These are phyloP conservation scores for Quercus lobata DNA, from an alignment of 331 rosid genomes.

Conservation along the genomic window DNA sequence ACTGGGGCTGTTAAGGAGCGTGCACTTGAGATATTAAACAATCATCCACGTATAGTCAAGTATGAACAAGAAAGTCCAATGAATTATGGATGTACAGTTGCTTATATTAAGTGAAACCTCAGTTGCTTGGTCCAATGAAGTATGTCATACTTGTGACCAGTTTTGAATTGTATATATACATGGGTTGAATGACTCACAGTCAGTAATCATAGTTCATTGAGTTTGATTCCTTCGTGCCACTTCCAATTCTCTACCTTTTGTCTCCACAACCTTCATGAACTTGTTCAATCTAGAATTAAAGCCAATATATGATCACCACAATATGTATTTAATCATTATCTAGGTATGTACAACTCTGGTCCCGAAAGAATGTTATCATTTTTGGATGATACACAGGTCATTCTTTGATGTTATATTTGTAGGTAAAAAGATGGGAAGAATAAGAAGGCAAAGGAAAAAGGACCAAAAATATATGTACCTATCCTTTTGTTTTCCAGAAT, in stretches of 20 bases:
- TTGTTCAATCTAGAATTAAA: not conserved
- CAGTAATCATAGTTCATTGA: not conserved
- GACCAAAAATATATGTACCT: not conserved
- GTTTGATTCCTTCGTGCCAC: not conserved
- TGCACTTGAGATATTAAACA: constrained; percentile 53
- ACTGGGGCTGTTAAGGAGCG: constrained; percentile 77
- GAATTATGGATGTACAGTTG: constrained; percentile 93
- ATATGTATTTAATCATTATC: too few species aligned
- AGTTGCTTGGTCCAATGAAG: constrained; percentile 6
- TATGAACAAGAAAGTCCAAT: constrained; percentile 67
- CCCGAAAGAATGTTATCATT: too few species aligned
- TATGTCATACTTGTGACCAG: constrained; percentile 3
- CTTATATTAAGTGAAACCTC: constrained; percentile 58
- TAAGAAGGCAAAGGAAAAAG: not conserved
- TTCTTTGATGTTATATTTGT: too few species aligned
- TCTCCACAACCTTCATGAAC: not conserved
- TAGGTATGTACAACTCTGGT: too few species aligned
- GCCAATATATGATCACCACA: too few species aligned
- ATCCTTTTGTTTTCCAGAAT: not conserved
- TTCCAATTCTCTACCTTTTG: not conserved
- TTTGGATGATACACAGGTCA: too few species aligned
- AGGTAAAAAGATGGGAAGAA: too few species aligned
- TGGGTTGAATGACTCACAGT: not conserved
- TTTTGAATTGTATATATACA: not conserved
- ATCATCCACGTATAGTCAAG: constrained; percentile 65